Evolutionary conservation across 768 basidiomycete genomes (phyloP).

Genomic region (Naematelia encephala): DNA sequence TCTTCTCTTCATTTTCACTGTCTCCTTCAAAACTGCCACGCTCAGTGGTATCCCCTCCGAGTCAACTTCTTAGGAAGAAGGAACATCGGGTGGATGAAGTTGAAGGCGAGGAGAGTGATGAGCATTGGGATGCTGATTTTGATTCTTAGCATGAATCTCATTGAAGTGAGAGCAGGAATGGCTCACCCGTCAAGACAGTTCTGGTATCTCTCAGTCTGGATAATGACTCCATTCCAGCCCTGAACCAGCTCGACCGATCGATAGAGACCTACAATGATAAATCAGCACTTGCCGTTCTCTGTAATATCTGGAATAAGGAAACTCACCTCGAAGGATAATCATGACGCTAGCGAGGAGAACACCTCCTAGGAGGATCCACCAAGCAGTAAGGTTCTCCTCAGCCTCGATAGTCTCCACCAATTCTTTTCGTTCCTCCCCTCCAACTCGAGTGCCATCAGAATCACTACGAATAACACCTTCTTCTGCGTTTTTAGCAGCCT

Average conservation of each 20-base stretch:
- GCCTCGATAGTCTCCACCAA: conserved; percentile 1
- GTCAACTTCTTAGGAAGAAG: conserved; percentile 20
- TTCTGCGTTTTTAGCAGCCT: neutral
- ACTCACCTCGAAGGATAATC: conserved; percentile 34
- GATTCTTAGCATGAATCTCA: conserved; percentile 15
- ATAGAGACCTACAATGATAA: neutral
- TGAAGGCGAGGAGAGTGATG: conserved; percentile 37
- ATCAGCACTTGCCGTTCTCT: neutral
- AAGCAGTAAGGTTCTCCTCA: conserved; percentile 10
- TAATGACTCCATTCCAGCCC: conserved; percentile 40
- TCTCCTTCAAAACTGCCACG: neutral
- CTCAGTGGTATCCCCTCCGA: conserved; percentile 34
- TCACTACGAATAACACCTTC: neutral
- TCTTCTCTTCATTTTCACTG: too few relatives aligned
- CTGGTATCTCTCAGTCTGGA: conserved; percentile 18
- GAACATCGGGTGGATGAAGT: conserved; percentile 34
- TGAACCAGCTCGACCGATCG: conserved; percentile 42
- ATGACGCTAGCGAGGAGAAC: conserved; percentile 24
- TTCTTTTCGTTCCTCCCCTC: neutral
- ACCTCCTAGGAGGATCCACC: conserved; percentile 32
- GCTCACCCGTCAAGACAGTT: conserved; percentile 10
- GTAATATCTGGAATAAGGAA: neutral
- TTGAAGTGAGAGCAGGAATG: conserved; percentile 8
- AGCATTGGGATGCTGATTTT: conserved; percentile 43
- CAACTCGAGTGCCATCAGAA: neutral